Evolutionary conservation across 768 basidiomycete genomes (phyloP).

Genomic region (Trametes cubensis): DNA sequence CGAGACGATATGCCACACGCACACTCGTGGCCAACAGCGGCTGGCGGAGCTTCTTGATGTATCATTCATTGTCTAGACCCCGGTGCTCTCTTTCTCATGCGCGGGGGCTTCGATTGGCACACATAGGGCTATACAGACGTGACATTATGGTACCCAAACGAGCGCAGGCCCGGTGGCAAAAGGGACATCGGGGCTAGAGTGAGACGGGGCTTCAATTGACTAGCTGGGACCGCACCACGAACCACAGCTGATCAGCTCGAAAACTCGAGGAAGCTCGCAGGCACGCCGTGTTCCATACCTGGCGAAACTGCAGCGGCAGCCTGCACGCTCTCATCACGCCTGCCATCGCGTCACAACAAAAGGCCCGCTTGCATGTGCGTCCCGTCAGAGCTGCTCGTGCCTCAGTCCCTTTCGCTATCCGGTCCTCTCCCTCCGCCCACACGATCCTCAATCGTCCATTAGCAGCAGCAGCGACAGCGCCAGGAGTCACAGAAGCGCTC

Average conservation of each 20-base stretch:
- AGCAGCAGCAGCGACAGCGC: neutral
- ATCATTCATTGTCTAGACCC: neutral
- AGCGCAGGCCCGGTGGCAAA: neutral
- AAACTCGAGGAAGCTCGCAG: constrained; percentile 5
- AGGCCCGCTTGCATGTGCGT: constrained; percentile 11
- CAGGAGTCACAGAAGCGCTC: no score
- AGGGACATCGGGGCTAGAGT: neutral
- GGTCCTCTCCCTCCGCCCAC: neutral
- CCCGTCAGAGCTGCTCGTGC: neutral
- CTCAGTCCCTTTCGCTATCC: neutral
- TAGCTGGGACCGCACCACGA: neutral
- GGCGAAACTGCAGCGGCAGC: constrained; percentile 15
- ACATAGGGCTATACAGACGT: neutral
- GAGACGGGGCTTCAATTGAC: constrained; percentile 3
- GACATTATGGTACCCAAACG: neutral
- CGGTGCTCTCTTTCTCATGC: neutral
- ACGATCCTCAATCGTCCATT: neutral
- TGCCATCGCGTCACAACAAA: constrained; percentile 11
- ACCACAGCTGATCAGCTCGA: constrained; percentile 17
- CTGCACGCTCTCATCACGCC: constrained; percentile 14
- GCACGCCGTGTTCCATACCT: constrained; percentile 5
- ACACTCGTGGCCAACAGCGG: constrained; percentile 3
- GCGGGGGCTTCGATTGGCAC: neutral
- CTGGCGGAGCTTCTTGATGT: constrained; percentile 6
- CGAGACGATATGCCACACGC: constrained; percentile 1